These are phyloP conservation scores for Salix dunnii DNA, from an alignment of 345 rosid species.

Conservation along the genomic window DNA sequence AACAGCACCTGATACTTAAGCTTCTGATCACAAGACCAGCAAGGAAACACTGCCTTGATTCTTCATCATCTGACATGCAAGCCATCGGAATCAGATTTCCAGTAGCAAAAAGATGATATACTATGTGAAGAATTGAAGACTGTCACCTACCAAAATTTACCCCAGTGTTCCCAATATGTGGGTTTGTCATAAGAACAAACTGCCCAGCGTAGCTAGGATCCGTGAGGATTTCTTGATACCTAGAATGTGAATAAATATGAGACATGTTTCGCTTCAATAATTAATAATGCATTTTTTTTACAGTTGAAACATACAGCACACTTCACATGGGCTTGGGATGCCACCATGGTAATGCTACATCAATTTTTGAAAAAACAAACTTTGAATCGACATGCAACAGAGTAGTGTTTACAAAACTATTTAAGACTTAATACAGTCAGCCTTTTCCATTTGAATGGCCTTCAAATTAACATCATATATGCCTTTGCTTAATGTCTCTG, in stretches of 20 bases:
- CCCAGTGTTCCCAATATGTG: constrained; percentile 96
- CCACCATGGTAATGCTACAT: neutral
- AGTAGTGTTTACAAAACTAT: neutral
- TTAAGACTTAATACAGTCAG: neutral
- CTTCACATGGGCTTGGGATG: neutral
- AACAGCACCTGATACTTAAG: constrained; percentile 58
- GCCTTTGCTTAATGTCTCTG: neutral
- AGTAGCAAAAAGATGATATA: neutral
- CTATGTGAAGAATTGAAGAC: neutral
- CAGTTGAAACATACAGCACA: neutral
- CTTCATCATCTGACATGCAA: constrained; percentile 73
- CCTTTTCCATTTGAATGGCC: neutral
- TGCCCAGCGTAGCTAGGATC: constrained; percentile 98
- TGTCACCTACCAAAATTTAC: constrained; percentile 69
- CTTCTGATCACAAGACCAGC: constrained; percentile 88
- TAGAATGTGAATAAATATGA: constrained; percentile 24
- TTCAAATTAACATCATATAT: neutral
- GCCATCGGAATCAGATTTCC: constrained; percentile 9
- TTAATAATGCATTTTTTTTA: neutral
- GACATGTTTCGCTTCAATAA: neutral
- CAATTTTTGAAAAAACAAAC: neutral
- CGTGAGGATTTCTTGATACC: constrained; percentile 96
- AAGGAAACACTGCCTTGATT: constrained; percentile 77
- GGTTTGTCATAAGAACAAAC: constrained; percentile 97
- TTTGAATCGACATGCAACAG: neutral